phyloP scores from a whole-genome alignment of 2,329 filamentous ascomycete species.

The Raffaelea ambrosiae region DNA sequence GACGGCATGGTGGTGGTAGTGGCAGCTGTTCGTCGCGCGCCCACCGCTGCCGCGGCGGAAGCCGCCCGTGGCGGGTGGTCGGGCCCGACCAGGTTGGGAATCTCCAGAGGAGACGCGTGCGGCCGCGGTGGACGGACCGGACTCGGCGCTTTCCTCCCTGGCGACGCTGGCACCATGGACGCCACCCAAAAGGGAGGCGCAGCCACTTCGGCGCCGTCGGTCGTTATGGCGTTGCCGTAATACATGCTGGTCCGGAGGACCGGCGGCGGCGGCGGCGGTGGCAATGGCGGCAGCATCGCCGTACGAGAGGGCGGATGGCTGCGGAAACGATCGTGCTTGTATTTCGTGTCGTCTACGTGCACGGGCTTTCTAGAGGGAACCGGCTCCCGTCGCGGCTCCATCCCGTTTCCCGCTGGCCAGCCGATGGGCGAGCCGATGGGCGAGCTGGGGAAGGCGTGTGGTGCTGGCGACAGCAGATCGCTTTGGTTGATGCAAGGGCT shows the following conservation, averaged over 20 bases:
- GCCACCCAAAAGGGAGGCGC: conserved; percentile 1
- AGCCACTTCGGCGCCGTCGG: conserved; percentile 2
- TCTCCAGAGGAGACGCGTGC: conserved; percentile 26
- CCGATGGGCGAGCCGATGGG: conserved; percentile 28
- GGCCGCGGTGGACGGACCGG: conserved; percentile 26
- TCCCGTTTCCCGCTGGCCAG: too few relatives aligned
- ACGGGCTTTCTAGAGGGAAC: conserved; percentile 7
- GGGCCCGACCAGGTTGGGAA: conserved; percentile 24
- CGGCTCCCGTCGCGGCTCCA: conserved; percentile 20
- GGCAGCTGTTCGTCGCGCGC: too few relatives aligned
- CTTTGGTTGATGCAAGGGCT: conserved; percentile 3
- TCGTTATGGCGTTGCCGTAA: conserved; percentile 10
- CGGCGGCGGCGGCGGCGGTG: background rate
- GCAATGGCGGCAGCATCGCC: too few relatives aligned
- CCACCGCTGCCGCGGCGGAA: background rate
- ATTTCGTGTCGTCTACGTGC: background rate
- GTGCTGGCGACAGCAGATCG: background rate
- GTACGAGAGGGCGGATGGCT: conserved; percentile 12
- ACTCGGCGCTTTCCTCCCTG: conserved; percentile 14
- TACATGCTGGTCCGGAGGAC: conserved; percentile 2
- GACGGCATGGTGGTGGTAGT: too few relatives aligned
- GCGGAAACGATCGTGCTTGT: background rate
- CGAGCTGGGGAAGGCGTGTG: conserved; percentile 24
- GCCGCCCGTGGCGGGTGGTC: conserved; percentile 9
- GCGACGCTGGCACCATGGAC: background rate